Evolutionary conservation across 2,329 filamentous ascomycete species (phyloP).

Genomic region (Cryphonectria carpinicola): DNA sequence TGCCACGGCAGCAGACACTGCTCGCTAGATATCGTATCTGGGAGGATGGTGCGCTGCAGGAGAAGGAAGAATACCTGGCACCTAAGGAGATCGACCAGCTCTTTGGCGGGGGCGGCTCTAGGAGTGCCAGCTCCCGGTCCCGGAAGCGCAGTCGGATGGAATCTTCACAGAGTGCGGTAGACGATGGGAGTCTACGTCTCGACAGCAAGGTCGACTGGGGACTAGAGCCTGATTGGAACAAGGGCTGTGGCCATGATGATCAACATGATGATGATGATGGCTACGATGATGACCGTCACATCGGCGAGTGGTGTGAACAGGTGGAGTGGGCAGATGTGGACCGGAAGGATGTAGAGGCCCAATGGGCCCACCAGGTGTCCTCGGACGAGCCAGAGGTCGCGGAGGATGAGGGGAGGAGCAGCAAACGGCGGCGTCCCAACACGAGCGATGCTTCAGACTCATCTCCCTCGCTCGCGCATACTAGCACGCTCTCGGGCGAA

Average conservation of each 20-base stretch:
- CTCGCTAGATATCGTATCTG: conserved; percentile 2
- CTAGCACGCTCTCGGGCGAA: too few relatives aligned
- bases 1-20: background rate
- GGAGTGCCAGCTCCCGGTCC: background rate
- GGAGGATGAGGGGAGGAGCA: too few relatives aligned
- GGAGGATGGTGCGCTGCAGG: background rate
- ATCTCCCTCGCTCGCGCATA: too few relatives aligned
- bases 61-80: background rate
- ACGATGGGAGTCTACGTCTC: background rate
- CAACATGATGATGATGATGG: too few relatives aligned
- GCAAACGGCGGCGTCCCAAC: too few relatives aligned
- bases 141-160: background rate
- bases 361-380: too few relatives aligned
- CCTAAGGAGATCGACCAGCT: background rate
- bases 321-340: too few relatives aligned
- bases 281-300: background rate
- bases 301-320: too few relatives aligned
- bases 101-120: conserved; percentile 6
- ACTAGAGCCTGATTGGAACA: conserved; percentile 12
- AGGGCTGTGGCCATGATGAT: background rate
- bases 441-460: too few relatives aligned
- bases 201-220: conserved; percentile 8
- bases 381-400: too few relatives aligned
- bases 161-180: conserved; percentile 4
- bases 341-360: too few relatives aligned